phyloP scores from a whole-genome alignment of 805 yeast species.

The Dipodascus geniculatus region DNA sequence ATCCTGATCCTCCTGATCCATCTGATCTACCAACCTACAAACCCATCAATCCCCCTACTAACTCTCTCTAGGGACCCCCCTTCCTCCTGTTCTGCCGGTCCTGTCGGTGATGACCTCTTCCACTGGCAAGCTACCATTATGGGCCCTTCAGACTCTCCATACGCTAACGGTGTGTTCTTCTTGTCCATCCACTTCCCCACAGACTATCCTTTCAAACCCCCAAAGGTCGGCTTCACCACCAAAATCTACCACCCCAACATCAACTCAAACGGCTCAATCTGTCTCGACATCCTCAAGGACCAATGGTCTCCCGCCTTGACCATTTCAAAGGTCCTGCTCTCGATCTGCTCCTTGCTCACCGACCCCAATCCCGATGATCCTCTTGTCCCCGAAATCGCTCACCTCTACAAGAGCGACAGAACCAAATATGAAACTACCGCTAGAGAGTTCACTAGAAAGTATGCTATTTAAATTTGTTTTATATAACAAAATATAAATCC shows the following conservation, averaged over 20 bases:
- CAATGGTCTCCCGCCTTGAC: conserved; percentile 99
- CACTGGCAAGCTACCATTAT: conserved; percentile 99
- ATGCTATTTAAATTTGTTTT: conserved; percentile 56
- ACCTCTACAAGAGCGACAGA: conserved; percentile 87
- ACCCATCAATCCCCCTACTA: background rate
- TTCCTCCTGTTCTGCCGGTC: conserved; percentile 97
- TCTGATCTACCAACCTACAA: background rate
- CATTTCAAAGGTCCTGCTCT: conserved; percentile 84
- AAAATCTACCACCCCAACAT: conserved; percentile 96
- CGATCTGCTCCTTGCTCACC: conserved; percentile 89
- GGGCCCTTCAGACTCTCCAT: conserved; percentile 94
- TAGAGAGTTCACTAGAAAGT: conserved; percentile 96
- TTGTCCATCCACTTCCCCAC: conserved; percentile 96
- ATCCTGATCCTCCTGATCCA: background rate
- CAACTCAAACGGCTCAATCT: conserved; percentile 89
- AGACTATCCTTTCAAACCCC: conserved; percentile 98
- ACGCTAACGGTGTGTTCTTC: conserved; percentile 89
- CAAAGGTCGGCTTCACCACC: conserved; percentile 84
- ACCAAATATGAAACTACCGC: conserved; percentile 94
- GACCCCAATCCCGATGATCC: conserved; percentile 99
- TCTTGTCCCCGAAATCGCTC: conserved; percentile 95
- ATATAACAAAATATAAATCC: background rate
- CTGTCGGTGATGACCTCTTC: conserved; percentile 93
- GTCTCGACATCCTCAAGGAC: conserved; percentile 92
- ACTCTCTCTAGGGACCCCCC: conserved; percentile 77